Percentiles rank a stretch among this genome's conserved stretches.
Evolutionary conservation across 306 rosid genomes (phyloP).

Genomic region (Medicago arabica): DNA sequence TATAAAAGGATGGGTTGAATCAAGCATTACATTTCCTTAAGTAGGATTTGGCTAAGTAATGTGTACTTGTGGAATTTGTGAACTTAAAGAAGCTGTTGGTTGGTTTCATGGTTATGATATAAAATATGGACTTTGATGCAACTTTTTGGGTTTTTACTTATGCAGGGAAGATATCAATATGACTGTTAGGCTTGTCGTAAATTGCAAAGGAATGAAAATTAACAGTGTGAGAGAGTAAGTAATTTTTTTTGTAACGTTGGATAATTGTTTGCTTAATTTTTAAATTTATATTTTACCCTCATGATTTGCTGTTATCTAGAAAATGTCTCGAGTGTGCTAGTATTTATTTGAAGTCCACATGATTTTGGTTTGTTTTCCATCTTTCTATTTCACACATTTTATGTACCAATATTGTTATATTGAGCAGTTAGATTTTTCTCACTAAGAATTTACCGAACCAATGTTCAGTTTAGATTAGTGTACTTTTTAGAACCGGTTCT

Average conservation of each 20-base stretch:
- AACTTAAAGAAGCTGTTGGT: constrained; percentile 37
- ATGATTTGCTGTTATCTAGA: not conserved
- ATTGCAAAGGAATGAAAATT: constrained; percentile 78
- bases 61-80: constrained; percentile 10
- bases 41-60: constrained; percentile 33
- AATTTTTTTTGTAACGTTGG: constrained; percentile 29
- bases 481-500: constrained; percentile 2
- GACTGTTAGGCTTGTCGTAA: constrained; percentile 91
- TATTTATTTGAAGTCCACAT: constrained; percentile 26
- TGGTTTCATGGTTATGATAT: constrained; percentile 32
- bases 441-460: constrained; percentile 35
- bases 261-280: constrained; percentile 3
- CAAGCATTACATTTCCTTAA: constrained; percentile 9
- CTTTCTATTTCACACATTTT: constrained; percentile 7
- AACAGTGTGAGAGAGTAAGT: constrained; percentile 82
- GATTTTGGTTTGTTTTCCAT: not conserved
- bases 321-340: constrained; percentile 4
- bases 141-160: constrained; percentile 35
- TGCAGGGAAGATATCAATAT: constrained; percentile 86
- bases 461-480: constrained; percentile 6
- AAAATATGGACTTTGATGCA: constrained; percentile 40
- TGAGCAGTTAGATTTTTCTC: constrained; percentile 9
- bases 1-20: constrained; percentile 2
- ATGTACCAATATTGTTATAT: constrained; percentile 9
- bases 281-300: not conserved